Base-by-base conservation (phyloP, 371 early-diverging fungal genomes). In the Apophysomyces ossiformis region DNA sequence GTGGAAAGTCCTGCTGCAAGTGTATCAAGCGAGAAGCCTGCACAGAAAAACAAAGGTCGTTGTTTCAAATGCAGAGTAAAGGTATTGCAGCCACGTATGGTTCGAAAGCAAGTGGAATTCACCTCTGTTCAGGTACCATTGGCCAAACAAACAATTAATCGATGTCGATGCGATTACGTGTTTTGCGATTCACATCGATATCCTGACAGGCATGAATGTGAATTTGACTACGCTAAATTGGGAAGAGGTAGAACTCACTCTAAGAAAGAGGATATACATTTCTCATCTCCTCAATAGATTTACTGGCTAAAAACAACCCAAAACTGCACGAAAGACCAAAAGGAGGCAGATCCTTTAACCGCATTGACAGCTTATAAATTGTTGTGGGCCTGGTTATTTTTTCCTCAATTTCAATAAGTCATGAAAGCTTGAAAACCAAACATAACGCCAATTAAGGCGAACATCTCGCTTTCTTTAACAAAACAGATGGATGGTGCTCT, bases 121-220 rank as follows among this genome's bases (percentile, higher is more conserved):
- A 63, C 7, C 3, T 57, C 58, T 12, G 67, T 43, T 7, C 68
- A 87, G 85, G 82, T 93, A 41, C 92, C 91, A 50, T 78, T 92
- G 47, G 92, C 89, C 59, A 93, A 93, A 77, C 93, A 93, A 79
- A 85, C 89, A 7, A 88, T 86, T 61, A 92, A 92, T 81, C 90
- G 88, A 75, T 93, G 94, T 73, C 85, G 90, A 60, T 93, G 94
- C 70, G 82, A 85, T 58, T 90, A 89, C 70, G 87, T 92, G 39
- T 93, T 87, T 70, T 93, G 94, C 70, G 94, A 93, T 67, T 74
- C 83, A 32, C 94, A 93, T 77, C 89, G 89, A 63, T 87, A 85
- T 62, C 90, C 91, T 26, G 86, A 89, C 63, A 85, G 88, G 61
- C 93, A 93, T 72, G 87, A 90, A 61, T 93, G 93, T 70, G 86